Conservation (phyloP, 805 yeast genomes). For the Sugiyamaella valdiviana region DNA sequence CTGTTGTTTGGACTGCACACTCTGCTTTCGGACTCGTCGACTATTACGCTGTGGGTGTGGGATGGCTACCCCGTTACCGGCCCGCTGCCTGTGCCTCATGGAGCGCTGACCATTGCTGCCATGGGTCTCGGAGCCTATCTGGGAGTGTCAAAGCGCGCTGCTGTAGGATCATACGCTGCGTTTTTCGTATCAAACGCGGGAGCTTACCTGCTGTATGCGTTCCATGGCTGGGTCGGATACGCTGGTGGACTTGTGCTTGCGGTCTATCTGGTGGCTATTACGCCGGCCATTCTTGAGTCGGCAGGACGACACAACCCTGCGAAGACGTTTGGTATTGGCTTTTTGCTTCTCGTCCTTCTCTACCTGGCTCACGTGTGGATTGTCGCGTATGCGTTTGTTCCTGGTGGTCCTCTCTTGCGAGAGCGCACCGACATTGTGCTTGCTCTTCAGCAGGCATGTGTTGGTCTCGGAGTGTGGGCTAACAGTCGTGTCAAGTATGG, state of each 20-base stretch:
- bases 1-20: conserved; percentile 66
- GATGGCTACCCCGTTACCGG: conserved; percentile 84
- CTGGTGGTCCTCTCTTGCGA: conserved; percentile 81
- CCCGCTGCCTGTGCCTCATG: conserved; percentile 83
- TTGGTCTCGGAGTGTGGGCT: conserved; percentile 48
- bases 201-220: conserved; percentile 43
- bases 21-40: conserved; percentile 74
- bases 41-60: conserved; percentile 94
- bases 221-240: conserved; percentile 66
- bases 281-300: conserved; percentile 56
- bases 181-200: conserved; percentile 43
- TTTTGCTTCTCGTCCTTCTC: conserved; percentile 46
- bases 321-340: conserved; percentile 34
- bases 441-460: conserved; percentile 45
- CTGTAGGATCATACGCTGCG: conserved; percentile 32
- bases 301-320: conserved; percentile 53
- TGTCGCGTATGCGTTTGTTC: conserved; percentile 97
- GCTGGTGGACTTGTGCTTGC: conserved; percentile 62
- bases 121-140: conserved; percentile 52
- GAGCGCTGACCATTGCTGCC: conserved; percentile 55
- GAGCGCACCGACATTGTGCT: conserved; percentile 81
- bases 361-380: conserved; percentile 89
- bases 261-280: conserved; percentile 54
- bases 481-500: conserved; percentile 18
- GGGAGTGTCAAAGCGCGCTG: conserved; percentile 33